These are phyloP conservation scores for Calocera viscosa DNA, from an alignment of 768 basidiomycete species.

Conservation along the genomic window DNA sequence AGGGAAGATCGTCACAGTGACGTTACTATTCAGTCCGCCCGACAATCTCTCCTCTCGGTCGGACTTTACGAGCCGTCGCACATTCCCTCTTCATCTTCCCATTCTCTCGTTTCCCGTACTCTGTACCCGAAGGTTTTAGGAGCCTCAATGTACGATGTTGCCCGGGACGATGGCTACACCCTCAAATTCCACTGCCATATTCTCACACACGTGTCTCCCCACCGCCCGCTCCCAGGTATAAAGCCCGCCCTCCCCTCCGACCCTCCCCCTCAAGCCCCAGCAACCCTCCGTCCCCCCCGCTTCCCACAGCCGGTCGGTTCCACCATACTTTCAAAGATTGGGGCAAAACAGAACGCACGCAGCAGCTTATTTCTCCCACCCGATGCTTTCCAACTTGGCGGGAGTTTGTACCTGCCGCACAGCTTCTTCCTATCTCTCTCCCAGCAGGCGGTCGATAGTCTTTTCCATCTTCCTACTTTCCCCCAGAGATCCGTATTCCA, in stretches of 20 bases:
- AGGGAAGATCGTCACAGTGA: not conserved
- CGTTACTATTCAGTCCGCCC: conserved; percentile 5
- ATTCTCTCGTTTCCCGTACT: not conserved
- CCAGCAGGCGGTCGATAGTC: no score
- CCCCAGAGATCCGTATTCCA: no score
- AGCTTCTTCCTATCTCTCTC: not conserved
- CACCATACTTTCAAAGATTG: not conserved
- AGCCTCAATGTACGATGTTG: not conserved
- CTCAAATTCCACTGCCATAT: not conserved
- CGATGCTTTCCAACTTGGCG: not conserved
- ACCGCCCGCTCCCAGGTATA: not conserved
- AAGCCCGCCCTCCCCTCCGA: not conserved
- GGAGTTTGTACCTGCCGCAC: not conserved
- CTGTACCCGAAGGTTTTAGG: not conserved
- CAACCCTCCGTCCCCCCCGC: not conserved
- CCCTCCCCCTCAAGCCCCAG: not conserved
- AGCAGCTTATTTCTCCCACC: not conserved
- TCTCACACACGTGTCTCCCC: no score
- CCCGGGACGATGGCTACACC: no score
- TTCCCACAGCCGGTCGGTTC: not conserved
- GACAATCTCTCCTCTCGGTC: not conserved
- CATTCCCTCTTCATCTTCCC: not conserved
- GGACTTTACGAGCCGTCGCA: conserved; percentile 9
- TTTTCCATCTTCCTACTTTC: no score
- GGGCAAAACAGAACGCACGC: not conserved